Percentiles rank a stretch among this genome's conserved stretches.
Conservation (phyloP, 148 eudicot species). For the Drosera capensis region DNA sequence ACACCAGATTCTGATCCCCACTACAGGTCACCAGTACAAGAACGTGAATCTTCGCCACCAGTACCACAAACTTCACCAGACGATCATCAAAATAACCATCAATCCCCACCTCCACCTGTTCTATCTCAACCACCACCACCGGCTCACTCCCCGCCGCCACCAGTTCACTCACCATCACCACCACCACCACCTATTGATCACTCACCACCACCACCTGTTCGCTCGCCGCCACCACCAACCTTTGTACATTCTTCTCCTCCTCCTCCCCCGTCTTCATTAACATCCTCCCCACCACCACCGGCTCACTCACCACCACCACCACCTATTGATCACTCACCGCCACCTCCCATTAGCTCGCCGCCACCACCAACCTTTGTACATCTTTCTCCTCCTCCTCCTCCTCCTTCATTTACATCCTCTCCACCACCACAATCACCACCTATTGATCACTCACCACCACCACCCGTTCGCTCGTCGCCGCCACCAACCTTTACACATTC, state of each 20-base stretch:
- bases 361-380: slow-evolving; percentile 3
- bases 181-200: slow-evolving; percentile 11
- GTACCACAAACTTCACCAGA: slow-evolving; percentile 5
- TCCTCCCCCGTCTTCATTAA: neutral
- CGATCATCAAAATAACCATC: slow-evolving; percentile 4
- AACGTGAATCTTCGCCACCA: slow-evolving; percentile 1
- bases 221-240: slow-evolving; percentile 11
- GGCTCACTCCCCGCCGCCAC: slow-evolving; percentile 10
- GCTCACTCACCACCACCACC: slow-evolving; percentile 11
- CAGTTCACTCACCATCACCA: slow-evolving; percentile 14
- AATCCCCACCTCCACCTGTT: neutral
- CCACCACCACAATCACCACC: slow-evolving; percentile 8
- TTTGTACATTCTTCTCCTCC: slow-evolving; percentile 6
- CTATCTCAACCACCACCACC: slow-evolving; percentile 8
- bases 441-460: slow-evolving; percentile 15
- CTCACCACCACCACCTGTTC: neutral
- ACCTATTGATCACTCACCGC: slow-evolving; percentile 3
- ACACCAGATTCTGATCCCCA: slow-evolving; percentile 8
- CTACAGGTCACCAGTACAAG: slow-evolving; percentile 4
- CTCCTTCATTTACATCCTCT: slow-evolving; percentile 5
- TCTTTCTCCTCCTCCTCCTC: slow-evolving; percentile 5
- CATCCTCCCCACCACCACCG: slow-evolving; percentile 4
- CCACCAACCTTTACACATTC: slow-evolving; percentile 7
- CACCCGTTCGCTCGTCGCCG: slow-evolving; percentile 7
- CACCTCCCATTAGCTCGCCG: slow-evolving; percentile 2